Evolutionary conservation across 176 grass and related monocot genomes (phyloP).

Genomic region (Triticum dicoccoides): DNA sequence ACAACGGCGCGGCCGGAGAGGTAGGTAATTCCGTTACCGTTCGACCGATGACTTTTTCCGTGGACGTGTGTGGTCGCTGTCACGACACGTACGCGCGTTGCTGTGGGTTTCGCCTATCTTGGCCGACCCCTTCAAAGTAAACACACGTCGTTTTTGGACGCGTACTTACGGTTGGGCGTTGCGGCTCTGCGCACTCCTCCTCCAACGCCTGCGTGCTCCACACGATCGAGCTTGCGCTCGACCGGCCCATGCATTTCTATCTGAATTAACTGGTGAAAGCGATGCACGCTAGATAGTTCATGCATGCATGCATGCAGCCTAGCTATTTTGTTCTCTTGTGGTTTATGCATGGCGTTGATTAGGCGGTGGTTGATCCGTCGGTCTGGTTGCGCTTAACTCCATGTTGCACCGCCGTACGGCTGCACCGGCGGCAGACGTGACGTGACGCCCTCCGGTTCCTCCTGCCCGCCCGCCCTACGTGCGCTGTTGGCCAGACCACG

Average conservation of each 20-base stretch:
- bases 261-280: too few species aligned
- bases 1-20: slow-evolving; percentile 20
- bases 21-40: slow-evolving; percentile 36
- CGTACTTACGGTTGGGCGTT: too few species aligned
- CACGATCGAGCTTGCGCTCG: too few species aligned
- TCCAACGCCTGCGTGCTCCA: too few species aligned
- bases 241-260: not conserved
- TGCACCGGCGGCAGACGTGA: not conserved
- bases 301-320: not conserved
- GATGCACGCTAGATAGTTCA: too few species aligned
- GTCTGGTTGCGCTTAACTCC: not conserved
- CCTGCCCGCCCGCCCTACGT: too few species aligned
- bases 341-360: not conserved
- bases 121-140: not conserved
- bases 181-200: too few species aligned
- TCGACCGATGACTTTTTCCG: not conserved
- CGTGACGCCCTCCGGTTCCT: not conserved
- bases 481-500: too few species aligned
- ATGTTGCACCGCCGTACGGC: not conserved
- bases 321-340: not conserved
- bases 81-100: slow-evolving; percentile 35
- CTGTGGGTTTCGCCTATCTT: not conserved
- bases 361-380: not conserved
- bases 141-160: not conserved
- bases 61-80: not conserved